Base-by-base conservation (phyloP, 1,284 basidiomycete genomes). In the Sanguinoderma infundibulare region DNA sequence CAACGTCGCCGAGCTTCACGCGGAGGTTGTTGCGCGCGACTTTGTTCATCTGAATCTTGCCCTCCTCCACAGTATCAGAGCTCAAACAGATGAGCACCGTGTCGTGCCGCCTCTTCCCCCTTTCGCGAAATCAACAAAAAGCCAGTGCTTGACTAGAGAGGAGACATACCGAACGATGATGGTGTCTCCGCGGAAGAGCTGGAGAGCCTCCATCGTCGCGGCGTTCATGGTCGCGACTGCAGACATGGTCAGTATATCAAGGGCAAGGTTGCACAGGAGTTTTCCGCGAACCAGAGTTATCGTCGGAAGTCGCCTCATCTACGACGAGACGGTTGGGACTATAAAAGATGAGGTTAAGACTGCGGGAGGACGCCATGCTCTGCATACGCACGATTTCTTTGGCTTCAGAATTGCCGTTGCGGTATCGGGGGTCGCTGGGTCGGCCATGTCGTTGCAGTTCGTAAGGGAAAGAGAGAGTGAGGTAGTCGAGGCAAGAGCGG, bases 1-100 rank as follows among this genome's bases (percentile, higher is more conserved):
- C 93, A 49, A 98, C 85, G 77, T 99, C 98, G 53, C 94, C 97
- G 47, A 99, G 90, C 83, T 98, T 99, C 71, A 98, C 94, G 55
- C 98, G 94, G 55, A 99, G 81, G 79, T 99, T 99, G 82, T 98
- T 97, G 62, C 98, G 94, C 5, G 98, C 98, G 47, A 99, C 98
- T 78, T 98, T 98, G 90, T 99, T 99, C 81, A 99, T 85, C 71
- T 98, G 95, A 67, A 99, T 95, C 76, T 96, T 95, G 66, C 96
- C 95, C 78, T 98, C 97, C 70, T 98, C 98, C 60, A 98, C 93
- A 66, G 97, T 94, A 72, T 99, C 98, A 58, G 94, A 94, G 72
- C 91, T 93, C 70, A 99, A 79, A 71, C 95, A 97, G 75, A 99
- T 98, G 62, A 99, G 87, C 49, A 98, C 97, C 15, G 95, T 96